These are phyloP conservation scores for Ashbya aceris DNA, from an alignment of 1,139 yeast genomes.

Conservation along the genomic window DNA sequence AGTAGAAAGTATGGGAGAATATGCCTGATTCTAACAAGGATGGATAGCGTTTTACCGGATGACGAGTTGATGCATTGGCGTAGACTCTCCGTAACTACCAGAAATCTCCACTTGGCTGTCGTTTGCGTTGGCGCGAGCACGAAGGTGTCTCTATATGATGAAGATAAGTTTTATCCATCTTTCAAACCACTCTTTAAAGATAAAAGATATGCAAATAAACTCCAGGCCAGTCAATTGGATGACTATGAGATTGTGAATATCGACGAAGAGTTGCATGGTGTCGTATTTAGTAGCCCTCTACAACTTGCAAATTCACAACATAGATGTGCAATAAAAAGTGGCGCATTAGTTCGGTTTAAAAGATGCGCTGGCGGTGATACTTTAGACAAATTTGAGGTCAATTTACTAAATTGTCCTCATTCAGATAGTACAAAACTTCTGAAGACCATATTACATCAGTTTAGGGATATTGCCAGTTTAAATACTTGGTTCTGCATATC, in stretches of 20 bases:
- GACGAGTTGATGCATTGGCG: constrained; percentile 76
- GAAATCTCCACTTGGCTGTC: constrained; percentile 59
- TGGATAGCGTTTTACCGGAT: constrained; percentile 66
- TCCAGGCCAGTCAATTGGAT: constrained; percentile 23
- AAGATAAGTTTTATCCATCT: constrained; percentile 29
- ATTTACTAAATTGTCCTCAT: constrained; percentile 60
- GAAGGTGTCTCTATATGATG: constrained; percentile 40
- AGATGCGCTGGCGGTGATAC: constrained; percentile 28
- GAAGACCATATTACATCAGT: constrained; percentile 55
- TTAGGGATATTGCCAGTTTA: constrained; percentile 50
- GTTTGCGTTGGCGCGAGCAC: constrained; percentile 63
- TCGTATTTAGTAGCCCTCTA: constrained; percentile 50
- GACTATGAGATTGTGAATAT: constrained; percentile 41
- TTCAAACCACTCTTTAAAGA: constrained; percentile 28
- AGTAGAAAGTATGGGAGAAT: constrained; percentile 42
- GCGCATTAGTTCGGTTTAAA: constrained; percentile 47
- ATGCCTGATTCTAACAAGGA: constrained; percentile 56
- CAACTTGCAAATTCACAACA: constrained; percentile 64
- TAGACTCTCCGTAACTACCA: constrained; percentile 49
- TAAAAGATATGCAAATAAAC: constrained; percentile 12
- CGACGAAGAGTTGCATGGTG: constrained; percentile 51
- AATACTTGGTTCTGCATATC: constrained; percentile 36
- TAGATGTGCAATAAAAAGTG: constrained; percentile 63
- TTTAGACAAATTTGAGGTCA: constrained; percentile 43
- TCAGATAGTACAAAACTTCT: constrained; percentile 47